Evolutionary conservation across 129 eudicot genomes (phyloP), one percentile per base, ranked within the genome.

Genomic region (Saussurea involucrata): DNA sequence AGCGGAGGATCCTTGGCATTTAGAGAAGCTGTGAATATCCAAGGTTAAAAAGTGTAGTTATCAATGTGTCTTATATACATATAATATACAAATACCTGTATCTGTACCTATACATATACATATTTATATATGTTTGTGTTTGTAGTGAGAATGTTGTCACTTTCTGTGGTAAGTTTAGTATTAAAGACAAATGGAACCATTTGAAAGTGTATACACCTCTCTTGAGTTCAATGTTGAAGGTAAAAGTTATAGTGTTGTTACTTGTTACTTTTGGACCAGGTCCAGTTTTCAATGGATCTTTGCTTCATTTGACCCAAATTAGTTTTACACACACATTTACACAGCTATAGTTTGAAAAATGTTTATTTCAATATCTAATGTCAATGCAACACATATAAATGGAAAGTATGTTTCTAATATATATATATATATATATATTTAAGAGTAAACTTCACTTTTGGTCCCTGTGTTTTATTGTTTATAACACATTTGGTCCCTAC

Each of bases 1-100:
- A 83, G 84, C 77, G 74, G 84, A 81, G 65, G 73, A 75, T 80
- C 11, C 71, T 81, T 8, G 84, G 80, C 34, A 81, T 81, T 70
- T 81, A 81, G 70, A 34, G 7, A 53, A 28, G 80, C 18, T 73
- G 79, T 66, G 74, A 80, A 73, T 80, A 73, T 68, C 67, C 66
- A 22, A 66, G 65, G 49, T 53, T 58, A 34, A 63, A 80, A 18
- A 53, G 29, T 55, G 70, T 73, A 55, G 64, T 66, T 68, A 66
- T 73, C 69, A 66, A 34, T 80, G 57, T 80, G 37, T 74, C 66
- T 68, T 37, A 34, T 27, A 74, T 67, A 72, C 12, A 72, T 73
- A 80, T 12, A 64, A 44, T 49, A 15, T 15, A 49, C 21, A 49
- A 3, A 44, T 44, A 44, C 57, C 4, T 49, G 6, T 49, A 49